Evolutionary conservation across 805 yeast species (phyloP), one percentile per base, ranked within the genome.

Genomic region (Blastobotrys chiropterorum): DNA sequence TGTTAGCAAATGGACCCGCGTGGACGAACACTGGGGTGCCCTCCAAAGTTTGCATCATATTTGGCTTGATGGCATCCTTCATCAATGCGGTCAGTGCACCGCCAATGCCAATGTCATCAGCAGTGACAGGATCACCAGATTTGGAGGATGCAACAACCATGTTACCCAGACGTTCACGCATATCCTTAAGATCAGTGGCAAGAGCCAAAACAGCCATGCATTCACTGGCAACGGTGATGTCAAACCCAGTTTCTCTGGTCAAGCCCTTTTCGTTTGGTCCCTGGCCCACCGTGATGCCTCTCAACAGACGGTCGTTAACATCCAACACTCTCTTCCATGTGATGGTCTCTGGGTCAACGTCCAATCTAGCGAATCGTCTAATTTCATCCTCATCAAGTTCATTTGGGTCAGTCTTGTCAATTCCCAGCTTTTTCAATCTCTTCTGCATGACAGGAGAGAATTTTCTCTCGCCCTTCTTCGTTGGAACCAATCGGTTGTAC

Each of bases 11-110:
- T 34, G 98, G 98, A 59, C 98, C 98, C 38, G 98, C 97, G 67
- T 92, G 98, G n/a, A 92, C 96, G 64, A 92, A 83, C 17, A 92
- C 98, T 8, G 98, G 98, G 3, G 97, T 90, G 55, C 98, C 98
- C 71, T 92, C 97, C 57, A 92, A 79, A 51, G 97, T 86, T 73
- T 92, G 98, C 98, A 92, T 92, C 68, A 92, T 71, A 69, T 88
- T 92, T 60, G 98, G 98, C 72, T 90, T 90, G 66, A 92, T 82
- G 20, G 98, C 96, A 67, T 92, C 97, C 73, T 89, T 90, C 77
- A 92, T 77, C 61, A 92, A 76, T 5, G 98, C 97, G 48, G 97
- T 84, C 59, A 92, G 73, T 31, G 98, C 98, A 63, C 98, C 98
- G 30, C 96, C 96, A 68, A 86, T 82, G 21, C 97, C 96, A 59